Evolutionary conservation across 2,329 filamentous ascomycete genomes (phyloP).

Genomic region (Sarocladiaceae sp.): DNA sequence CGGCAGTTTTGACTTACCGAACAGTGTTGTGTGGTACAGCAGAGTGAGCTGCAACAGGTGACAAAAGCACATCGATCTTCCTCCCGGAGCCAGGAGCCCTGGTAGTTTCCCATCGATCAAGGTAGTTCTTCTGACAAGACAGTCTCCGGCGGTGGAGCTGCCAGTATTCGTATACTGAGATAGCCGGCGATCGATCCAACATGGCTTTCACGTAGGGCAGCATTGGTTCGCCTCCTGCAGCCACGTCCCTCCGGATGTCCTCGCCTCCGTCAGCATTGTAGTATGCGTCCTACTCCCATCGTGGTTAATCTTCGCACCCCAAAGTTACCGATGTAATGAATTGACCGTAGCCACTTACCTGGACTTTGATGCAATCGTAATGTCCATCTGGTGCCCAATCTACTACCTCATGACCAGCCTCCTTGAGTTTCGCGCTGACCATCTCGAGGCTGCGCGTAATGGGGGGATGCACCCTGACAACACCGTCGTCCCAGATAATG

Average conservation of each 20-base stretch:
- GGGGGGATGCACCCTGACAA: background rate
- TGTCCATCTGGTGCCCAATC: background rate
- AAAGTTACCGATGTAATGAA: no score
- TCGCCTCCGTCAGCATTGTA: slow-evolving; percentile 59
- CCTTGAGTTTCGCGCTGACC: background rate
- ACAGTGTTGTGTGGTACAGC: background rate
- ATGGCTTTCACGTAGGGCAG: slow-evolving; percentile 53
- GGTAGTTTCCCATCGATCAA: slow-evolving; percentile 50
- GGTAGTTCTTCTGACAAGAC: slow-evolving; percentile 33
- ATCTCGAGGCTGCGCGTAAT: background rate
- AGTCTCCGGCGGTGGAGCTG: slow-evolving; percentile 55
- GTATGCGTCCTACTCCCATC: slow-evolving; percentile 49
- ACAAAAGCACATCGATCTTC: slow-evolving; percentile 43
- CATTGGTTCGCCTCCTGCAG: slow-evolving; percentile 50
- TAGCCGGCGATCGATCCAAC: slow-evolving; percentile 42
- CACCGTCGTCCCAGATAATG: background rate
- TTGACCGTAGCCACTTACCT: no score
- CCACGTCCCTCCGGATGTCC: slow-evolving; percentile 50
- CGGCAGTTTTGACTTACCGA: no score
- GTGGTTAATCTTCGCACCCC: no score
- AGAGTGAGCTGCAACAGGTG: background rate
- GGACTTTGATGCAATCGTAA: background rate
- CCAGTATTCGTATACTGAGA: slow-evolving; percentile 62
- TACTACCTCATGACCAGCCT: background rate
- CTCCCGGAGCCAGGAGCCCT: slow-evolving; percentile 36